These are phyloP conservation scores for Brassica cretica DNA, from an alignment of 345 rosid species.

Conservation along the genomic window DNA sequence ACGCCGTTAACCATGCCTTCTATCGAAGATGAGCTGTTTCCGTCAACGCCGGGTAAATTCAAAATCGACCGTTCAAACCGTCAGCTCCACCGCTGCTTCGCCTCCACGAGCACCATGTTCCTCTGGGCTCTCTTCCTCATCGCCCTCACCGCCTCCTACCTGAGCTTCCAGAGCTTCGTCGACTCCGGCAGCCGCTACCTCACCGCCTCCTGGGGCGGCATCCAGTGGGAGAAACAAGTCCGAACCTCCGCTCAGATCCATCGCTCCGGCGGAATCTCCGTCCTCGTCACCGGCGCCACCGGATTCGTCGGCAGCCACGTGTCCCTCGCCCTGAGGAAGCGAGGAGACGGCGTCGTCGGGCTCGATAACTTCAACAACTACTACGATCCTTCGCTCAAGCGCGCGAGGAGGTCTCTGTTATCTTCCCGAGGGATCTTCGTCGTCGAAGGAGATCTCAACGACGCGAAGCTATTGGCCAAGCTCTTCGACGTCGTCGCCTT, in stretches of 20 bases:
- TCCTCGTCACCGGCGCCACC: conserved; percentile 80
- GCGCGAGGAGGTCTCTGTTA: conserved; percentile 47
- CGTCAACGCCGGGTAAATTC: conserved; percentile 92
- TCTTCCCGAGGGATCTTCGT: conserved; percentile 51
- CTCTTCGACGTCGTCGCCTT: conserved; percentile 76
- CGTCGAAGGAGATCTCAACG: conserved; percentile 73
- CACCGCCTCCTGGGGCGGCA: conserved; percentile 68
- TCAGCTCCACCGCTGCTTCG: conserved; percentile 77
- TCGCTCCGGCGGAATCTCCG: conserved; percentile 65
- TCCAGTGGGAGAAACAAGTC: conserved; percentile 77
- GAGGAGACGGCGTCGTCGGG: conserved; percentile 84
- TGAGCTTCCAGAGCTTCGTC: conserved; percentile 75
- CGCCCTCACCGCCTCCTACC: conserved; percentile 86
- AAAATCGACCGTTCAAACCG: conserved; percentile 70
- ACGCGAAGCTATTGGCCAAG: conserved; percentile 54
- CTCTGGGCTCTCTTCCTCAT: conserved; percentile 86
- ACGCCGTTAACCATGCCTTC: conserved; percentile 55
- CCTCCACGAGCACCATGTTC: conserved; percentile 87
- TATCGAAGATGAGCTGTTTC: conserved; percentile 71
- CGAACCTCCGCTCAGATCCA: conserved; percentile 66
- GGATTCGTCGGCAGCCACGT: conserved; percentile 83
- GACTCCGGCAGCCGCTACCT: conserved; percentile 70
- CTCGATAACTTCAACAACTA: conserved; percentile 74
- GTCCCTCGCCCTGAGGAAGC: conserved; percentile 57
- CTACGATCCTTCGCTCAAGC: conserved; percentile 73